phyloP scores from a whole-genome alignment of 352 stramenopile genomes.

The Pythium guiyangense region DNA sequence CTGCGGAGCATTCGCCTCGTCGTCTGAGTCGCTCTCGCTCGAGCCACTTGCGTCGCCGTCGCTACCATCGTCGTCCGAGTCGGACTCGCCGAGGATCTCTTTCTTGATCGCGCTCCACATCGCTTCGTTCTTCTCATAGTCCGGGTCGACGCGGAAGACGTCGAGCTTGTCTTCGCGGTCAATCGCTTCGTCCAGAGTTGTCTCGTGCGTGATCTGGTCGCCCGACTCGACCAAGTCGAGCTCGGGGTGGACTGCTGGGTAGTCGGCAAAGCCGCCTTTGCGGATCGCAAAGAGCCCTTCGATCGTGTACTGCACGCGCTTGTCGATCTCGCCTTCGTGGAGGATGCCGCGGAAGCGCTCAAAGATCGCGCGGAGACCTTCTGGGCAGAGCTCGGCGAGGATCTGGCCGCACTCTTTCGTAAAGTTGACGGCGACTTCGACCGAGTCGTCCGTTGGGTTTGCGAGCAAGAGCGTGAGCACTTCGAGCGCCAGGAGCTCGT shows the following conservation, averaged over 20 bases:
- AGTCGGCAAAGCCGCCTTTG: conserved; percentile 94
- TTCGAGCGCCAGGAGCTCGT: conserved; percentile 97
- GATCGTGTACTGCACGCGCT: conserved; percentile 98
- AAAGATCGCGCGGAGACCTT: conserved; percentile 95
- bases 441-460: conserved; percentile 96
- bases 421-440: conserved; percentile 98
- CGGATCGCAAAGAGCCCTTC: conserved; percentile 96
- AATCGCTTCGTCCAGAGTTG: conserved; percentile 95
- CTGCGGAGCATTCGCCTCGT: conserved; percentile 38
- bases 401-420: conserved; percentile 95
- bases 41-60: conserved; percentile 27
- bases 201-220: conserved; percentile 99
- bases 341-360: conserved; percentile 97
- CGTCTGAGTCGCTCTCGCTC: conserved; percentile 20
- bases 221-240: conserved; percentile 97
- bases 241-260: conserved; percentile 91
- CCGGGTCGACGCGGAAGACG: conserved; percentile 92
- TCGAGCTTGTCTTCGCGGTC: conserved; percentile 95
- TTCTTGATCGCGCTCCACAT: conserved; percentile 95
- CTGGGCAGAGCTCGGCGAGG: conserved; percentile 74
- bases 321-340: conserved; percentile 96
- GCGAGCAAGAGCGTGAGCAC: conserved; percentile 96
- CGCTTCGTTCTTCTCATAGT: conserved; percentile 96
- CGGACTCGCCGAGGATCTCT: conserved; percentile 95
- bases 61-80: conserved; percentile 57